These are phyloP conservation scores for Spongospora subterranea DNA, from an alignment of 208 protist genomes.

Conservation along the genomic window DNA sequence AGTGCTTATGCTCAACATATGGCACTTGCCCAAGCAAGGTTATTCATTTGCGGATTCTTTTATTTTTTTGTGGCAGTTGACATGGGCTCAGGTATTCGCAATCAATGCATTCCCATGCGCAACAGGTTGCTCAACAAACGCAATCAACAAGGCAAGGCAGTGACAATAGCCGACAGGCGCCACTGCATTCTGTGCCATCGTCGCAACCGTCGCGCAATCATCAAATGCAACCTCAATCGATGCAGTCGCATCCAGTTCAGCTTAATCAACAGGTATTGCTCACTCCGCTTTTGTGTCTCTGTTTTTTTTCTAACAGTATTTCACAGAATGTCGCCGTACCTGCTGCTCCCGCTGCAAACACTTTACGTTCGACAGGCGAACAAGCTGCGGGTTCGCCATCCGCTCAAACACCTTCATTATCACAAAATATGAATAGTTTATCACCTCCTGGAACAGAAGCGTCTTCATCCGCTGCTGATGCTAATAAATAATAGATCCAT, in stretches of 20 bases:
- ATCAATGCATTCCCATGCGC: neutral
- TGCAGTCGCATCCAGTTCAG: neutral
- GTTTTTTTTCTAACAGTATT: neutral
- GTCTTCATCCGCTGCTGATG: neutral
- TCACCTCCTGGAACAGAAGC: neutral
- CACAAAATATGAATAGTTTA: neutral
- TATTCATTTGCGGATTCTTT: too few species aligned
- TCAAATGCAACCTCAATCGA: neutral
- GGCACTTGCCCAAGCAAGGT: conserved; percentile 41
- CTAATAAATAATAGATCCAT: neutral
- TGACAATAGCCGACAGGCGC: neutral
- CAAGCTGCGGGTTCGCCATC: neutral
- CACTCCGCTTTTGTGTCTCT: neutral
- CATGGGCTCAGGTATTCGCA: neutral
- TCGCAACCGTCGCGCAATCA: neutral
- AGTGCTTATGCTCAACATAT: conserved; percentile 11
- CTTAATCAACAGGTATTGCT: neutral
- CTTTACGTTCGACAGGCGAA: neutral
- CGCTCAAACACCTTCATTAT: neutral
- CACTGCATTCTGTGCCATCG: conserved; percentile 41
- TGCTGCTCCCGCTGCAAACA: neutral
- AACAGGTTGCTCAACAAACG: neutral
- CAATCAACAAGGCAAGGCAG: neutral
- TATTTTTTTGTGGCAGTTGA: too few species aligned
- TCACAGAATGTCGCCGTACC: neutral